A percentile compares a stretch with the other conserved stretches of the same genome.
Evolutionary conservation across 1,284 basidiomycete species (phyloP).

Genomic region (Apiotrichum montevideense): DNA sequence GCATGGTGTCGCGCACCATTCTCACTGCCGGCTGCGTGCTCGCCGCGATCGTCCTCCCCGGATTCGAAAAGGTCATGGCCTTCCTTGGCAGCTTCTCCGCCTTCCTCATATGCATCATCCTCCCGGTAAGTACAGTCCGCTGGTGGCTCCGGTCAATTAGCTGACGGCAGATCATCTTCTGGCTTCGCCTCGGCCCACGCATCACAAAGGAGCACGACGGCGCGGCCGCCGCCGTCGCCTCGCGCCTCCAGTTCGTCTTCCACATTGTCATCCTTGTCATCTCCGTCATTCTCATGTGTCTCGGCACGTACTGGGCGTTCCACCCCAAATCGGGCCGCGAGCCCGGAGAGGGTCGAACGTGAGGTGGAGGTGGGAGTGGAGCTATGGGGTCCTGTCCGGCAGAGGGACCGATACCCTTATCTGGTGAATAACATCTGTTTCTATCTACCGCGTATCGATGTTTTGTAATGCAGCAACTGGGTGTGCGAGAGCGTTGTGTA

Average conservation of each 20-base stretch:
- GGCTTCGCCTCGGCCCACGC: conserved; percentile 32
- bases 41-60: conserved; percentile 38
- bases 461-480: too few relatives aligned
- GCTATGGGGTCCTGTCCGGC: too few relatives aligned
- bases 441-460: too few relatives aligned
- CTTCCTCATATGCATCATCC: conserved; percentile 74
- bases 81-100: conserved; percentile 82
- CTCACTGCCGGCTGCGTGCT: conserved; percentile 32
- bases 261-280: conserved; percentile 58
- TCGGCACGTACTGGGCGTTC: conserved; percentile 71
- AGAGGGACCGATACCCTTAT: too few relatives aligned
- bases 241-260: conserved; percentile 47
- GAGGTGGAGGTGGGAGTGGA: too few relatives aligned
- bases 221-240: conserved; percentile 55
- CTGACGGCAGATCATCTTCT: conserved; percentile 33
- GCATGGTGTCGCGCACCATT: conserved; percentile 32
- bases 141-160: neutral
- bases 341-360: too few relatives aligned
- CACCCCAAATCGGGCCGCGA: conserved; percentile 24
- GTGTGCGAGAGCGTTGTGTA: too few relatives aligned
- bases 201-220: conserved; percentile 13
- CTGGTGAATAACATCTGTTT: too few relatives aligned
- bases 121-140: conserved; percentile 53
- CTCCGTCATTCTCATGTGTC: conserved; percentile 61
- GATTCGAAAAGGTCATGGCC: conserved; percentile 70